phyloP scores from a whole-genome alignment of 208 protist species.

The Acanthamoeba royreba region DNA sequence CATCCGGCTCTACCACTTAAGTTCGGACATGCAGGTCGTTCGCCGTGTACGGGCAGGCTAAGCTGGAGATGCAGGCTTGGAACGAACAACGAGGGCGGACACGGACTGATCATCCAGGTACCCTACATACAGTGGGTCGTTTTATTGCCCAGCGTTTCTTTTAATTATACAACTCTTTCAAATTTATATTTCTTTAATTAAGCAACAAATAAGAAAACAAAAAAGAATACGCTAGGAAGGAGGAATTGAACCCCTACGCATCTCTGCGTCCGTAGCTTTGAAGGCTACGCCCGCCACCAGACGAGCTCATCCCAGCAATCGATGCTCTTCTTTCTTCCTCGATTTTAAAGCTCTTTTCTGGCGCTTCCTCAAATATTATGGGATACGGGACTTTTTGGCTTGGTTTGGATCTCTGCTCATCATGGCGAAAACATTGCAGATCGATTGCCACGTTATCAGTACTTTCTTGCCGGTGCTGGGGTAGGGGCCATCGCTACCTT shows the following conservation, averaged over 20 bases:
- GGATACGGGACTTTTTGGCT: not conserved
- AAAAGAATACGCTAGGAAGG: not conserved
- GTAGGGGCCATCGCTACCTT: not conserved
- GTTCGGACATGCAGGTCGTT: not conserved
- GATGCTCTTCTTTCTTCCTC: not conserved
- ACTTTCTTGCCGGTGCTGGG: not conserved
- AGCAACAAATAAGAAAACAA: not conserved
- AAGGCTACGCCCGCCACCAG: constrained; percentile 29
- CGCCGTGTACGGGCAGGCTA: constrained; percentile 18
- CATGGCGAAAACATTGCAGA: too few species aligned
- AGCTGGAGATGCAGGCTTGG: constrained; percentile 7
- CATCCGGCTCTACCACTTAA: not conserved
- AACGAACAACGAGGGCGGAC: not conserved
- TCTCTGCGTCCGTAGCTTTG: constrained; percentile 30
- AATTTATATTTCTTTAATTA: too few species aligned
- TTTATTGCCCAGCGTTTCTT: too few species aligned
- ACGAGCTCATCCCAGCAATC: constrained; percentile 4
- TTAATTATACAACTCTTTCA: too few species aligned
- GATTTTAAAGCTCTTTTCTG: not conserved
- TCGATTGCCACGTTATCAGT: not conserved
- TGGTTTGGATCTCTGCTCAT: not conserved
- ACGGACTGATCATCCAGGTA: not conserved
- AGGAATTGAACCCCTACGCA: constrained; percentile 35
- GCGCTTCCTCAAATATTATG: not conserved
- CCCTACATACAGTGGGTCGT: not conserved